Percentiles rank a stretch among this genome's conserved stretches.
Evolutionary conservation across 257 asterid species (phyloP).

Genomic region (Fraxinus pennsylvanica): DNA sequence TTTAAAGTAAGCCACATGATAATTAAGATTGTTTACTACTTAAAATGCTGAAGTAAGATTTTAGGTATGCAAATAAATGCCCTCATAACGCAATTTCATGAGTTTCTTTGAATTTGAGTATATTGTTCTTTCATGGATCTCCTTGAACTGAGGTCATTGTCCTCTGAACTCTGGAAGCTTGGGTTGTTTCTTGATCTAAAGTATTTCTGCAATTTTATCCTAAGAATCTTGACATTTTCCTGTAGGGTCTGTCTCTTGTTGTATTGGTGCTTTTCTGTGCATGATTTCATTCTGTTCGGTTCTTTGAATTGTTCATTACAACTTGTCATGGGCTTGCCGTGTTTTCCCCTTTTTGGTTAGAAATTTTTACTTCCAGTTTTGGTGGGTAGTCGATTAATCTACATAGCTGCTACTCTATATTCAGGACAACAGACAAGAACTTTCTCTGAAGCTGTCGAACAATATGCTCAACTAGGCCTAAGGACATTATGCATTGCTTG

Average conservation of each 20-base stretch:
- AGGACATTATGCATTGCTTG: constrained; percentile 96
- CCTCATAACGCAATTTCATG: background rate
- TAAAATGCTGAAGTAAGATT: background rate
- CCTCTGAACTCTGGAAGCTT: background rate
- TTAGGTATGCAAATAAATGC: background rate
- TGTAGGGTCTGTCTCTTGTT: background rate
- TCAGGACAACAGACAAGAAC: constrained; percentile 82
- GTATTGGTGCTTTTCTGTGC: constrained; percentile 10
- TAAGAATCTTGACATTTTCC: background rate
- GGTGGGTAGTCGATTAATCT: background rate
- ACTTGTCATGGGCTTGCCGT: constrained; percentile 1
- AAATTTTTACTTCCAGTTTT: constrained; percentile 6
- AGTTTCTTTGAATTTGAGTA: background rate
- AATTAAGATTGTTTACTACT: background rate
- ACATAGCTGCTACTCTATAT: constrained; percentile 1
- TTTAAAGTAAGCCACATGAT: background rate
- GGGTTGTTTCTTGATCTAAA: background rate
- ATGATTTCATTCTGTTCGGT: constrained; percentile 1
- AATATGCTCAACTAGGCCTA: constrained; percentile 91
- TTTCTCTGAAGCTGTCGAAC: constrained; percentile 87
- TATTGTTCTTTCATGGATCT: background rate
- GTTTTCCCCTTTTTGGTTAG: constrained; percentile 6
- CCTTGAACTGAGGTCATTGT: background rate
- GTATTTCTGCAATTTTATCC: background rate
- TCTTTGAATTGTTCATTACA: constrained; percentile 6